phyloP scores from a whole-genome alignment of 73 alveolate species.

The Loxodes magnus region DNA sequence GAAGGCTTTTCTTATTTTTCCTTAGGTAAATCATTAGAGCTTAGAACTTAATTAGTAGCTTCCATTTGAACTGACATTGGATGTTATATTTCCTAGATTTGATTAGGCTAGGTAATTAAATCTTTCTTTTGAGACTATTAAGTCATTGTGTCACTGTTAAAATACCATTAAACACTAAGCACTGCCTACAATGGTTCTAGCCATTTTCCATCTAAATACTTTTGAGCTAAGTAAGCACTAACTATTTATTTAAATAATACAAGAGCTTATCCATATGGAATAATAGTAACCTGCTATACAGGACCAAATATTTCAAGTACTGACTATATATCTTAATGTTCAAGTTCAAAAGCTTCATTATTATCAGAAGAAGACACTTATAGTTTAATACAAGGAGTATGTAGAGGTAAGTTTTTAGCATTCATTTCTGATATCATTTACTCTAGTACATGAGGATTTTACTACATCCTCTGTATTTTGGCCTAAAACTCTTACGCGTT shows the following conservation, averaged over 20 bases:
- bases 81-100: no score
- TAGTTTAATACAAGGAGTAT: background rate
- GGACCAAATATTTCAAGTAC: conserved; percentile 3
- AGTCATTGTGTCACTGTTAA: background rate
- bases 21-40: background rate
- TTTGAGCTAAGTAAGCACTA: conserved; percentile 37
- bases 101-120: background rate
- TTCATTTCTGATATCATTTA: no score
- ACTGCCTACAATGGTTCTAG: conserved; percentile 16
- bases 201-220: conserved; percentile 20
- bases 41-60: conserved; percentile 2
- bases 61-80: conserved; percentile 5
- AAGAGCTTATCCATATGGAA: conserved; percentile 6
- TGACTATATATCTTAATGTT: background rate
- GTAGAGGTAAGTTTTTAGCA: background rate
- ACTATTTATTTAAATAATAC: conserved; percentile 19
- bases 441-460: no score
- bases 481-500: no score
- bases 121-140: background rate
- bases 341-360: background rate
- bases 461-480: no score
- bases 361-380: background rate
- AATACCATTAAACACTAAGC: conserved; percentile 28
- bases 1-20: background rate
- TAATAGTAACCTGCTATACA: background rate